Evolutionary conservation across 2,329 filamentous ascomycete genomes (phyloP).

Genomic region (Aspergillus ibericus): DNA sequence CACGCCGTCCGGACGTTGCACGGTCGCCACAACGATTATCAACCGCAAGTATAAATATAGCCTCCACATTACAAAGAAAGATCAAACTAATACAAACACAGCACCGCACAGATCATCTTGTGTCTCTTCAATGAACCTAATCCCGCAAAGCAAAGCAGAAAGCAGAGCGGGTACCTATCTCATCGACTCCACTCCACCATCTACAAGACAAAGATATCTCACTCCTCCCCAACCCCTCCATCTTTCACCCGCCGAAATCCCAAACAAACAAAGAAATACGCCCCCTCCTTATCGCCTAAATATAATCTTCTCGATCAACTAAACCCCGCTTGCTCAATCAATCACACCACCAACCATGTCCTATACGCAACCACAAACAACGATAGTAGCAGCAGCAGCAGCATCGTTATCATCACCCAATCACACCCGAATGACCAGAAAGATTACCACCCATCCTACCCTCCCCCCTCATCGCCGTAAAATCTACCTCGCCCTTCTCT

Average conservation of each 20-base stretch:
- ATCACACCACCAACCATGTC: not conserved
- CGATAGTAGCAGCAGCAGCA: too few species aligned
- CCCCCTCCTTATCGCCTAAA: not conserved
- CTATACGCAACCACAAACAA: not conserved
- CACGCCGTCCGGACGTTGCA: not conserved
- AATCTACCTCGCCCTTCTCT: slow-evolving; percentile 71
- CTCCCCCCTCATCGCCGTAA: slow-evolving; percentile 52
- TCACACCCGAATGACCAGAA: slow-evolving; percentile 20
- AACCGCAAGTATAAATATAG: not conserved
- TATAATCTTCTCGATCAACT: not conserved
- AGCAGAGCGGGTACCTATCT: not conserved
- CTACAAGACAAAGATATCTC: not conserved
- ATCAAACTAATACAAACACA: not conserved
- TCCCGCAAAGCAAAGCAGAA: not conserved
- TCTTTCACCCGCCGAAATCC: not conserved
- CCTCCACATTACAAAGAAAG: not conserved
- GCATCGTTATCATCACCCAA: too few species aligned
- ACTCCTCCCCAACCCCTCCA: not conserved
- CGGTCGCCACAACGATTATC: not conserved
- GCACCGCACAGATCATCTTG: not conserved
- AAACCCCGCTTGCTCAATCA: not conserved
- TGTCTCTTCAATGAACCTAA: not conserved
- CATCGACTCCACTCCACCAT: not conserved
- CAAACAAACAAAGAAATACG: not conserved
- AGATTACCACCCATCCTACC: slow-evolving; percentile 45